A percentile compares a stretch with the other conserved stretches of the same genome.
These are phyloP conservation scores for Castanea sativa DNA, from an alignment of 306 rosid species.

Conservation along the genomic window DNA sequence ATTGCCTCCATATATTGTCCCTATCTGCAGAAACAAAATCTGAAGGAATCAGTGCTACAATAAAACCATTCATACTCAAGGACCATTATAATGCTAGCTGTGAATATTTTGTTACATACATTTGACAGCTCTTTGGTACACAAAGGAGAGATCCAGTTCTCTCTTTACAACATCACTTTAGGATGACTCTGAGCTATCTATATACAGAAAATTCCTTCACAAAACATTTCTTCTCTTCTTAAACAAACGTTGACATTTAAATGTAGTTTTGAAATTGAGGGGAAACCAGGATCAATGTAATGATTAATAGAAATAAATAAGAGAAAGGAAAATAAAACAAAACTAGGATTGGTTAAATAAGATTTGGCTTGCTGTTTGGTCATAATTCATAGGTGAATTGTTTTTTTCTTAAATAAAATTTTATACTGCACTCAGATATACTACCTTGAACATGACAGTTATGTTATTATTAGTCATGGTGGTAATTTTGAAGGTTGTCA, in stretches of 20 bases:
- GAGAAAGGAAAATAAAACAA: background rate
- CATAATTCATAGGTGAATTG: background rate
- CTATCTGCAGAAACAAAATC: slow-evolving; percentile 13
- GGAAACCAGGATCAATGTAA: background rate
- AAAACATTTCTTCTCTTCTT: background rate
- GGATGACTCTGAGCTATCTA: slow-evolving; percentile 1
- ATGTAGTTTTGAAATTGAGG: background rate
- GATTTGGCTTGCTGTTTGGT: background rate
- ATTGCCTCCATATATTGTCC: background rate
- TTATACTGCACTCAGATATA: background rate
- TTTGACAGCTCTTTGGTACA: background rate
- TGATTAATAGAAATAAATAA: background rate
- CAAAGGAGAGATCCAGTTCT: background rate
- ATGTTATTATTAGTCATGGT: background rate
- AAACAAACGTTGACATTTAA: background rate
- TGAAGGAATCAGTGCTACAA: background rate
- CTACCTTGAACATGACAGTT: background rate
- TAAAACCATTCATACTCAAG: background rate
- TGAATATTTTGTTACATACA: background rate
- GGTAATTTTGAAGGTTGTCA: background rate
- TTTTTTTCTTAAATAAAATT: background rate
- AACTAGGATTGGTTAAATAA: background rate
- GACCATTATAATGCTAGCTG: background rate
- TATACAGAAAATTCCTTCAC: background rate
- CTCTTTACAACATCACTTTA: background rate